Evolutionary conservation across 164 flowering plant species (phyloP), one percentile per base, ranked within the genome.

Genomic region (Vitis rupestris): DNA sequence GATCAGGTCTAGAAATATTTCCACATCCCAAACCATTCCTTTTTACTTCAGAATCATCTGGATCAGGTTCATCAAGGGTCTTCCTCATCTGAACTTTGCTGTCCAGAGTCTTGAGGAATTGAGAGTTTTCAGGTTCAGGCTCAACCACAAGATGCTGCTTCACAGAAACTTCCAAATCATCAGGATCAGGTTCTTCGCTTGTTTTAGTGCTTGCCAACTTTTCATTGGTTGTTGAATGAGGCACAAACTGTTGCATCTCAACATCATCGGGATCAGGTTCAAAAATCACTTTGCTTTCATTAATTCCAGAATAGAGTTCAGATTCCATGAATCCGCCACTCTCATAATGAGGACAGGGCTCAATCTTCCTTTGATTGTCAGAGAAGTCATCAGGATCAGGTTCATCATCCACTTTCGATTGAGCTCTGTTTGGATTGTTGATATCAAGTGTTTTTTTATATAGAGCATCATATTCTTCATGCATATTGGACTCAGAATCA

Each of bases 331-430:
- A 52, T 66, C 74, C 66, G 52, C 37, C 71, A 59, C 56, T 60
- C 53, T 16, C 62, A 69, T 78, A 82, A 79, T 76, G 83, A 61
- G 79, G 83, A 74, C 83, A 82, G 37, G 84, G 83, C 71, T 85
- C 89, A 61, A 50, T 47, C 50, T 65, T 75, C 50, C 30, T 67
- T 23, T 69, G 67, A 63, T 67, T 14, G 5, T 13, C 29, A 15
- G 66, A 64, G 47, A 37, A 16, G 17, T 80, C 81, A 75, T 81
- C 83, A 75, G 76, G 79, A 73, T 80, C 80, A 49, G 82, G 80
- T 37, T 82, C 81, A 63, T 14, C 29, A 53, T 44, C 65, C 68
- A 54, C 59, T 37, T 51, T 63, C 16, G 2, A 11, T 2, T 59
- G 67, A 71, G 13, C 54, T 58, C 54, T 54, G 3, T 30, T 49